Base-by-base conservation (phyloP, 306 rosid species). In the Chamaecrista fasciculata region DNA sequence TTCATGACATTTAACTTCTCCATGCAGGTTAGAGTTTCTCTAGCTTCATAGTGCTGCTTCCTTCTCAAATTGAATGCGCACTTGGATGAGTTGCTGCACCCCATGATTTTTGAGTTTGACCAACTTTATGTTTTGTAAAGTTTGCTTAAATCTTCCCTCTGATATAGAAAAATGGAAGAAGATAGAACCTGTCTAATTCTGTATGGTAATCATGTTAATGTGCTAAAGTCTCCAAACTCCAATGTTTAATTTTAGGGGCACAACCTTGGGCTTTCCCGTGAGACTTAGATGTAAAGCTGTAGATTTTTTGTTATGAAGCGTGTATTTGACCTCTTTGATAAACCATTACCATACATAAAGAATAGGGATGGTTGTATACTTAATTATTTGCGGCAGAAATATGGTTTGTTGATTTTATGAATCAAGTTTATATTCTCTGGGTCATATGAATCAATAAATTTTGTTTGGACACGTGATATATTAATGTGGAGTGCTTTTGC, bases 1-100 rank as follows among this genome's bases (percentile, higher is more conserved):
- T 95, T 91, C 69, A 95, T 95, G 99, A 95, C 99, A 65, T 95
- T 95, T 83, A 95, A 95, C 86, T 95, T 95, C 89, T 95, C 99
- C 51, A 91, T 95, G 99, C 99, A 95, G 99, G 99, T 94, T 79
- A 67, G 82, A 53, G 28, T 26, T 53, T 68, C 60, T 64, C 60
- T 20, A 29, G 46, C 42, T 65, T 53, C 49, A 40, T 67, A 62
- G 40, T 69, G 3, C 21, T 23, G 49, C 40, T 76, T 19, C 62
- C 62, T 39, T 61, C 50, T 66, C 59, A 21, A 57, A 59, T 20
- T 23, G 16, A 49, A 28, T 7, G 11, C 74, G 48, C 21, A 11
- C 19, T 67, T 46, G 26, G 39, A 28, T 16, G 4, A 56, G 28
- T 33, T 23, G 19, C 6, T 1, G 26, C 33, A 19, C 14, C 39